Conservation (phyloP, 176 grass and related monocot species). For the Oryza nivara region DNA sequence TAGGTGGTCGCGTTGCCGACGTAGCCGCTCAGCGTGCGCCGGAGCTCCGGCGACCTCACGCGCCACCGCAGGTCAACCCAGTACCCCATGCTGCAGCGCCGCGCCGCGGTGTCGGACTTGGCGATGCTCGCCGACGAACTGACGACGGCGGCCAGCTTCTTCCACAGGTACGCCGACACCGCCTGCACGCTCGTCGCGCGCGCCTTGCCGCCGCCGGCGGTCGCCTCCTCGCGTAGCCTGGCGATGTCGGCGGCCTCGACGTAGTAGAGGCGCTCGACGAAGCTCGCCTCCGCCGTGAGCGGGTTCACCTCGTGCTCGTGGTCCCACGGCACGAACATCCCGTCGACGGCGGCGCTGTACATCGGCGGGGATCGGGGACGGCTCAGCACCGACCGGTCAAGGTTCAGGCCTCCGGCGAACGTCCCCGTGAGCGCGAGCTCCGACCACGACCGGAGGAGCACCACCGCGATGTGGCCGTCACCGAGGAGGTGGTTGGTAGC, state of each 20-base stretch:
- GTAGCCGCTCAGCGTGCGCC: conserved; percentile 20
- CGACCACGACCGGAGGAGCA: conserved; percentile 30
- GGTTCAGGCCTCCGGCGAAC: conserved; percentile 11
- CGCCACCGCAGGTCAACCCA: conserved; percentile 38
- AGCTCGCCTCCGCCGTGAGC: not conserved
- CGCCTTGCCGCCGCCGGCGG: not conserved
- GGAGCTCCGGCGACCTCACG: conserved; percentile 2
- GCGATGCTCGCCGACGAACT: not conserved
- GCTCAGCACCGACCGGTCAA: conserved; percentile 41
- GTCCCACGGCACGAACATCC: conserved; percentile 10
- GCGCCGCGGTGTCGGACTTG: not conserved
- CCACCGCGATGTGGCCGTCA: conserved; percentile 30
- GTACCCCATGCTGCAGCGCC: conserved; percentile 39
- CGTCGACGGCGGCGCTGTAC: conserved; percentile 31
- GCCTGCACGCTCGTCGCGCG: conserved; percentile 40
- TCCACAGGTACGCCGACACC: conserved; percentile 49
- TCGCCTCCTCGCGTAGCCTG: conserved; percentile 6
- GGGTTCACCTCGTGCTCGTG: conserved; percentile 25
- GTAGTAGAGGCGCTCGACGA: conserved; percentile 42
- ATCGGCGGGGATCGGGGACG: conserved; percentile 10
- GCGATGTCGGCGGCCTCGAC: conserved; percentile 34
- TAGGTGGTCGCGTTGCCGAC: not conserved
- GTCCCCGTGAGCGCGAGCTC: conserved; percentile 28
- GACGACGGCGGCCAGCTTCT: conserved; percentile 23
- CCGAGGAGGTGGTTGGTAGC: conserved; percentile 1